phyloP scores from a whole-genome alignment of 2,329 filamentous ascomycete species.

The Trichophyton mentagrophytes region DNA sequence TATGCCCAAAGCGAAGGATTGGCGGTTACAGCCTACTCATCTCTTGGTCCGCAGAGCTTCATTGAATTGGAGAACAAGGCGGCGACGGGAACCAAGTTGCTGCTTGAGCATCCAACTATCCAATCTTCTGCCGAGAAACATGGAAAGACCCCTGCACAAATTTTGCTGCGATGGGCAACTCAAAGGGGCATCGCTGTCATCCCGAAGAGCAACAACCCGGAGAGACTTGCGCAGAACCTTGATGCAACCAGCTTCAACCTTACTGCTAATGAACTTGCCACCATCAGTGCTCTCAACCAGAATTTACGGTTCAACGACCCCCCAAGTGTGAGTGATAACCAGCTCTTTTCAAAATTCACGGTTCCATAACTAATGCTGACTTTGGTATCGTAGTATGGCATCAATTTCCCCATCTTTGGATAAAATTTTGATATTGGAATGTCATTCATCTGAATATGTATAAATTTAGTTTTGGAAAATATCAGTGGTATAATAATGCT shows the following conservation, averaged over 20 bases:
- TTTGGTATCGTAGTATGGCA: conserved; percentile 32
- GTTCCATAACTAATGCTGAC: conserved; percentile 4
- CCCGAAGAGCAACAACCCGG: conserved; percentile 57
- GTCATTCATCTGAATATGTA: background rate
- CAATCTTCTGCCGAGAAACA: conserved; percentile 55
- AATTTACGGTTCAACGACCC: conserved; percentile 67
- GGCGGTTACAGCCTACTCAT: conserved; percentile 68
- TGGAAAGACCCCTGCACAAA: conserved; percentile 61
- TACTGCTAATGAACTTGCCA: conserved; percentile 50
- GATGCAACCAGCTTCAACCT: conserved; percentile 55
- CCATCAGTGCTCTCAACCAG: conserved; percentile 52
- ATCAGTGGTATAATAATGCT: background rate
- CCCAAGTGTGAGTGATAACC: conserved; percentile 44
- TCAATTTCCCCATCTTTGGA: conserved; percentile 40
- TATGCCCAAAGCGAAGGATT: conserved; percentile 59
- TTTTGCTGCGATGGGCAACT: conserved; percentile 76
- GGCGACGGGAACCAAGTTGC: conserved; percentile 50
- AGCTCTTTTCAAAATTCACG: conserved; percentile 11
- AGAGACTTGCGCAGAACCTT: conserved; percentile 51
- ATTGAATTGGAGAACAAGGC: conserved; percentile 61
- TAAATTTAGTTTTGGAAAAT: background rate
- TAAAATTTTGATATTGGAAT: background rate
- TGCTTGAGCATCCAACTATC: conserved; percentile 59
- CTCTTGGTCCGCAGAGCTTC: conserved; percentile 69
- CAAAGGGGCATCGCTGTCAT: conserved; percentile 72